Evolutionary conservation across 345 rosid genomes (phyloP), one percentile per base, ranked within the genome.

Genomic region (Salix viminalis): DNA sequence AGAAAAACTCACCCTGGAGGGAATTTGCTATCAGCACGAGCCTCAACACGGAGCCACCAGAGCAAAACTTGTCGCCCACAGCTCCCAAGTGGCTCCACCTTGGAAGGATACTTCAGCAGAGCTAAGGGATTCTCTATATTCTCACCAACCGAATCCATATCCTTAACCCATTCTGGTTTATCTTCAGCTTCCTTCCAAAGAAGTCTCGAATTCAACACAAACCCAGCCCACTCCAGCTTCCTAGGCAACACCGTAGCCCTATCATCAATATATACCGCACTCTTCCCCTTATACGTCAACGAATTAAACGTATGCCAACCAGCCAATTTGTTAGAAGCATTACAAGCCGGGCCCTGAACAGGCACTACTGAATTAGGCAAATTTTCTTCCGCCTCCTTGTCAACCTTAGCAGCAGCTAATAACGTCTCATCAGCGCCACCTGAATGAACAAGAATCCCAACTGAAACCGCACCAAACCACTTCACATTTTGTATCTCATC

Each of bases 41-140:
- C 99, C 88, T 96, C 99, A 72, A 96, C 98, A 46, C 99, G 98
- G 73, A 96, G 93, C 99, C 99, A 96, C 99, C 99, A 96, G 1
- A 94, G 84, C 80, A 96, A 66, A 82, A 96, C 93, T 73, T 91
- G 95, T 79, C 87, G 90, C 18, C 98, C 99, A 42, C 99, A 96
- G 83, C 89, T 91, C 71, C 98, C 99, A 36, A 96, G 92, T 65
- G 99, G 98, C 80, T 96, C 98, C 61, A 92, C 97, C 79, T 89
- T 77, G 4, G 90, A 86, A 76, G 88, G 79, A 71, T 92, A 96
- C 73, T 88, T 91, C 79, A 94, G 82, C 67, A 96, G 83, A 75
- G 88, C 82, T 42, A 96, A 79, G 7, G 99, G 98, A 83, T 91
- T 94, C 84, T 90, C 96, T 21, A 87, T 50, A 83, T 76, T 80